Percentiles rank a stretch among this genome's conserved stretches.
Conservation (phyloP, 306 rosid species). For the Clitoria ternatea region DNA sequence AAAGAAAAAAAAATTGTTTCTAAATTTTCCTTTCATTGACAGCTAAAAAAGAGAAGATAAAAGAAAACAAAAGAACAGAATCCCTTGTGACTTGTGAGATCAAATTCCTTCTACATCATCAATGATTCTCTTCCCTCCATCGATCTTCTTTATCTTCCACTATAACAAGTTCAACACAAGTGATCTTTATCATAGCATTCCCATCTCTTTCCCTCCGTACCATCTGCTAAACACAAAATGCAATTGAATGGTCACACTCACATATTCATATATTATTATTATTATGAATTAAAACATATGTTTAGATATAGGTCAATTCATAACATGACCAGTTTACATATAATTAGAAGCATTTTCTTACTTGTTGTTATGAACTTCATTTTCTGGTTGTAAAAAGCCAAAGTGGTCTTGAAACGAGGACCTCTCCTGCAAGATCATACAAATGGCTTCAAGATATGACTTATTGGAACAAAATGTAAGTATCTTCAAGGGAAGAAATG, state of each 20-base stretch:
- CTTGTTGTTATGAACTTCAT: conserved; percentile 53
- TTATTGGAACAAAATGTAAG: not conserved
- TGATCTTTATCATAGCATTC: conserved; percentile 34
- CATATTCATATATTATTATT: too few species aligned
- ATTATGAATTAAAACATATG: not conserved
- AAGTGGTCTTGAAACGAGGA: conserved; percentile 57
- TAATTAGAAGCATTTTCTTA: conserved; percentile 26
- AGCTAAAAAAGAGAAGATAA: conserved; percentile 30
- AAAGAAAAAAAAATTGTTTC: conserved; percentile 29
- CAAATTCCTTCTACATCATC: conserved; percentile 41
- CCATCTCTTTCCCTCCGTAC: conserved; percentile 47
- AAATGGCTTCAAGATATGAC: conserved; percentile 1
- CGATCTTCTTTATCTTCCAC: conserved; percentile 25
- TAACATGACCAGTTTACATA: not conserved
- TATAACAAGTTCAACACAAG: conserved; percentile 21
- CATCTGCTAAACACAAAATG: conserved; percentile 41
- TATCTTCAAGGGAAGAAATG: not conserved
- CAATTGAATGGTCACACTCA: conserved; percentile 5
- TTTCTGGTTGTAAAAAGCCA: conserved; percentile 56
- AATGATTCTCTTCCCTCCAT: conserved; percentile 23
- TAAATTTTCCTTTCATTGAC: conserved; percentile 46
- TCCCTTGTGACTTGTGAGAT: conserved; percentile 42
- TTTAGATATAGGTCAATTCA: not conserved
- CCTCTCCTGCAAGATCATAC: conserved; percentile 50
- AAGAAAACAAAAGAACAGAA: conserved; percentile 21